Evolutionary conservation across 306 rosid genomes (phyloP).

Genomic region (Carpinus viminea): DNA sequence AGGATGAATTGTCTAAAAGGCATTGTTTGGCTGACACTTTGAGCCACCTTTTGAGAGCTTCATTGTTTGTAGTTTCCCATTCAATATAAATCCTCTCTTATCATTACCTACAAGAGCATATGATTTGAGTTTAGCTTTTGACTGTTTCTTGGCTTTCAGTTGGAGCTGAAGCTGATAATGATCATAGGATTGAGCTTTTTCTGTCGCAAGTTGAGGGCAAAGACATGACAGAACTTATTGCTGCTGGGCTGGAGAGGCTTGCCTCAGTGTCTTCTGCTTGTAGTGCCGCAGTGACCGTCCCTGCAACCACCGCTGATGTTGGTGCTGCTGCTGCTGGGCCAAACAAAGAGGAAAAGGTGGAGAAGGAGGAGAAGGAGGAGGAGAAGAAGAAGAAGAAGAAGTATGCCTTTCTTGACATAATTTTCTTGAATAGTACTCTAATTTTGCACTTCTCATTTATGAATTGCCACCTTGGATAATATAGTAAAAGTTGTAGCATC

Average conservation of each 20-base stretch:
- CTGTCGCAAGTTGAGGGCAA: conserved; percentile 61
- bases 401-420: conserved; percentile 37
- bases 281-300: conserved; percentile 16
- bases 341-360: conserved; percentile 79
- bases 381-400: conserved; percentile 62
- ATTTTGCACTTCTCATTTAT: neutral
- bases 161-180: conserved; percentile 69
- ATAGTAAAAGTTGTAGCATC: too few relatives aligned
- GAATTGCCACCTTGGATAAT: too few relatives aligned
- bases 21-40: too few relatives aligned
- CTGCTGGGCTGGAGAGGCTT: conserved; percentile 66
- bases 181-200: conserved; percentile 41
- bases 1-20: too few relatives aligned
- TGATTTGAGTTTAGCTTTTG: neutral
- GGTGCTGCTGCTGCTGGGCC: conserved; percentile 64
- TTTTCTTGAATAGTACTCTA: neutral
- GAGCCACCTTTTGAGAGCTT: too few relatives aligned
- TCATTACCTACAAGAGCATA: neutral
- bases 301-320: conserved; percentile 40
- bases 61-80: too few relatives aligned
- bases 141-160: conserved; percentile 33
- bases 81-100: too few relatives aligned
- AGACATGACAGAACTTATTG: conserved; percentile 71
- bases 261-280: conserved; percentile 79
- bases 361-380: conserved; percentile 83